A percentile compares a stretch with the other conserved stretches of the same genome.
Conservation (phyloP, 805 yeast genomes). For the Tetrapisispora fleetii region DNA sequence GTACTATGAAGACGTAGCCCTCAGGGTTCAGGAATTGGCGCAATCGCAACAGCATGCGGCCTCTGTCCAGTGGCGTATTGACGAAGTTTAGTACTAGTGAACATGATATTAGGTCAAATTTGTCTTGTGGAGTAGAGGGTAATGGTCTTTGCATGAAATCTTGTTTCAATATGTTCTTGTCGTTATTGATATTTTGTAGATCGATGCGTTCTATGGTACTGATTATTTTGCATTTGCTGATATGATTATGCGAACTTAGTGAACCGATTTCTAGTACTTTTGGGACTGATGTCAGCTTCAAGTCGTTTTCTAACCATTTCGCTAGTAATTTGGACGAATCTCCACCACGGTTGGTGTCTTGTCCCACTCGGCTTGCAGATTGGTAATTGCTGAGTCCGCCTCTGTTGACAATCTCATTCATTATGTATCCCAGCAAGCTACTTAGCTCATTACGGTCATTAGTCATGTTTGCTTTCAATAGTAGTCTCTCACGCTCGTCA, state of each 20-base stretch:
- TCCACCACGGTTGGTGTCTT: conserved; percentile 68
- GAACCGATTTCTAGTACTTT: conserved; percentile 81
- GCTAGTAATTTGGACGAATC: conserved; percentile 78
- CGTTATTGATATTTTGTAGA: conserved; percentile 55
- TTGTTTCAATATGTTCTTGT: conserved; percentile 59
- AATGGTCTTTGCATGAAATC: conserved; percentile 74
- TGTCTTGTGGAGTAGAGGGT: conserved; percentile 38
- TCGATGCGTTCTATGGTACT: conserved; percentile 55
- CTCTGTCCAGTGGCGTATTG: conserved; percentile 58
- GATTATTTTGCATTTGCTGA: conserved; percentile 51
- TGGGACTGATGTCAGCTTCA: conserved; percentile 1
- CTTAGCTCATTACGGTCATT: conserved; percentile 15
- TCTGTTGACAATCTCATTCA: conserved; percentile 46
- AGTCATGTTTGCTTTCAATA: conserved; percentile 4
- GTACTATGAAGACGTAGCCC: conserved; percentile 54
- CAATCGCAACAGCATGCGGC: conserved; percentile 63
- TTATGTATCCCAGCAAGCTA: conserved; percentile 41
- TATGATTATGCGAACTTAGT: conserved; percentile 54
- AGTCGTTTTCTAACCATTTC: conserved; percentile 50
- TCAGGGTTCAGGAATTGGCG: conserved; percentile 38
- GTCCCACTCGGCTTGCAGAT: conserved; percentile 79
- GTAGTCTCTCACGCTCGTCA: conserved; percentile 8
- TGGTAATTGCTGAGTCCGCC: conserved; percentile 83
- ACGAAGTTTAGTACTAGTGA: conserved; percentile 86
- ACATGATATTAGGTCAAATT: conserved; percentile 63